phyloP scores from a whole-genome alignment of 2,329 filamentous ascomycete genomes.

The Verticillium nonalfalfae region DNA sequence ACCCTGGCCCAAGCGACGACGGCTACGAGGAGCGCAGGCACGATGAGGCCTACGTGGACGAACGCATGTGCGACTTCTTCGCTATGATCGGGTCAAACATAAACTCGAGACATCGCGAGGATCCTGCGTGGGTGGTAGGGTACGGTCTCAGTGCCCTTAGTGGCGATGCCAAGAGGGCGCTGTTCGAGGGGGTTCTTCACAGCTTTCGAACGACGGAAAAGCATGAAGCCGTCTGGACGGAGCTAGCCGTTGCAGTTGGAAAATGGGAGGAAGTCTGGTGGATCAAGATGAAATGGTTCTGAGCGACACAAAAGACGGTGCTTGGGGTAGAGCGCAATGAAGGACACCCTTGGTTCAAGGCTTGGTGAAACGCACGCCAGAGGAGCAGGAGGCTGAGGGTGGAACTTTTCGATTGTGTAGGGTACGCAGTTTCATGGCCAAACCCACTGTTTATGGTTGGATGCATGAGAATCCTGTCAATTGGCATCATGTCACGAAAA shows the following conservation, averaged over 20 bases:
- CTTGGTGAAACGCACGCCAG: no score
- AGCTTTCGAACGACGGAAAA: not conserved
- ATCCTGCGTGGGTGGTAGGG: not conserved
- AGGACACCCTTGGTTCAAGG: not conserved
- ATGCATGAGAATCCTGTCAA: no score
- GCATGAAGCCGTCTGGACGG: not conserved
- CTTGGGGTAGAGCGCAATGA: not conserved
- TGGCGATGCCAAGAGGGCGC: not conserved
- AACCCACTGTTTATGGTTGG: no score
- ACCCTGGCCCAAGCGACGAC: not conserved
- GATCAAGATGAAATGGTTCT: not conserved
- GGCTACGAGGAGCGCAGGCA: not conserved
- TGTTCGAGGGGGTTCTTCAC: not conserved
- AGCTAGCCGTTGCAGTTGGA: not conserved
- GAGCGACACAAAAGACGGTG: not conserved
- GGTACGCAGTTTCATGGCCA: not conserved
- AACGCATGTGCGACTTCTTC: not conserved
- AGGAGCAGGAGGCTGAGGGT: no score
- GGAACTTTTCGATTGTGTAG: not conserved
- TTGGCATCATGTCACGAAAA: no score
- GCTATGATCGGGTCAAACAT: not conserved
- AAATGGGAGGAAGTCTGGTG: not conserved
- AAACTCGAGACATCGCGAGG: not conserved
- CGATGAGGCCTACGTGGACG: not conserved
- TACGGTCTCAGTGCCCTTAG: not conserved